Evolutionary conservation across 306 rosid species (phyloP), one percentile per base, ranked within the genome.

Genomic region (Neltuma alba): DNA sequence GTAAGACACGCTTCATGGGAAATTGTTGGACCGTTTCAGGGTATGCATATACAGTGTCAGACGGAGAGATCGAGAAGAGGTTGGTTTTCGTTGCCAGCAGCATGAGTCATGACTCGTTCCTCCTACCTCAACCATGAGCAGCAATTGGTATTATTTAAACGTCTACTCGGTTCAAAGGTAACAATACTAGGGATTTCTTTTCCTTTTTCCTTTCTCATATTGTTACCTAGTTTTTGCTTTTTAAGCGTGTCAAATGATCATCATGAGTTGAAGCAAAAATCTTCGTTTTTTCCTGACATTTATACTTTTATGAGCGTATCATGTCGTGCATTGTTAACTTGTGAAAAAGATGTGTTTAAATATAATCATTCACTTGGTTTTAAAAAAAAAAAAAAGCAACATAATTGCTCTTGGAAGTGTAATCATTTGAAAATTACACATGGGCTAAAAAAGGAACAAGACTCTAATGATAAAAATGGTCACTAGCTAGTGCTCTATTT

Each of bases 201-300:
- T 79, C 38, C 58, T 18, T 23, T 18, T 48, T 68, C 61, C 28
- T 23, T 54, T 54, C 63, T 27, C 50, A 18, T 79, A 36, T 67
- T 83, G 62, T 21, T 58, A 74, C 78, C 64, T 60, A 34, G 33
- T 75, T 54, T 62, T 80, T 37, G 38, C 84, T 80, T 84, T 84
- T 84, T 76, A 28, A 55, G 87, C 87, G 76, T 80, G 84, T 36
- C 5, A 4, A 76, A 71, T 80, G 18, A 75, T 79, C 76, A 75
- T 76, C 50, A 44, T 76, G 16, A 70, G 72, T 73, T 78, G 78
- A 75, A 82, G 21, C 72, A 65, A 54, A 58, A 2, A 47, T 48
- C 62, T 61, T 60, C 63, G 60, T 40, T 77, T 64, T 66, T 42
- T 38, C 12, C 13, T 25, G 31, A 9, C 34, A 2, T 10, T 5